Conservation (phyloP, 805 yeast species). For the Candida glaebosa region DNA sequence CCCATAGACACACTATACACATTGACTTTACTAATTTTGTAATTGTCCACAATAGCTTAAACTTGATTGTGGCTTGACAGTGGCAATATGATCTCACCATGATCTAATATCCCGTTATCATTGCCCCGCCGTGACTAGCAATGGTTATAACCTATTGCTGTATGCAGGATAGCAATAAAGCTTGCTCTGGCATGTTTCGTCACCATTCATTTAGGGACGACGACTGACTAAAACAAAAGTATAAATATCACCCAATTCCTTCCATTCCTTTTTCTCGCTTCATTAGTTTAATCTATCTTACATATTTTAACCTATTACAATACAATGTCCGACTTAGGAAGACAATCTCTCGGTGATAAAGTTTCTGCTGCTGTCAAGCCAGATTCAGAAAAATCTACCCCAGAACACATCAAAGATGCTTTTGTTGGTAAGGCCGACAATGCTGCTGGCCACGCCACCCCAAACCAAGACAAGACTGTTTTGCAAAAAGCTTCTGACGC, state of each 20-base stretch:
- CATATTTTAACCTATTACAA: too few relatives aligned
- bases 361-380: conserved; percentile 36
- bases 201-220: not conserved
- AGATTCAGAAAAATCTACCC: conserved; percentile 37
- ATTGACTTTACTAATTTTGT: too few relatives aligned
- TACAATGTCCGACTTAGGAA: conserved; percentile 41
- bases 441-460: conserved; percentile 33
- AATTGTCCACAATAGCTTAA: too few relatives aligned
- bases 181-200: not conserved
- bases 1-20: too few relatives aligned
- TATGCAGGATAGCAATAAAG: not conserved
- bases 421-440: conserved; percentile 35
- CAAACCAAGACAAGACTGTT: conserved; percentile 35
- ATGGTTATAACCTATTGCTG: not conserved
- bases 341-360: conserved; percentile 41
- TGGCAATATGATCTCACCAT: not conserved
- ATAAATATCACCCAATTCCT: too few relatives aligned
- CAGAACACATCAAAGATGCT: conserved; percentile 35
- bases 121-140: not conserved
- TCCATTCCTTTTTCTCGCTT: too few relatives aligned
- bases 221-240: not conserved
- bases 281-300: conserved; percentile 4
- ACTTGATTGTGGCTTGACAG: too few relatives aligned
- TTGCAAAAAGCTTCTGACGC: conserved; percentile 44
- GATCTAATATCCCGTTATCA: not conserved